A percentile compares a stretch with the other conserved stretches of the same genome.
Conservation (phyloP, 805 yeast genomes). For the Teunomyces barrocoloradensis region DNA sequence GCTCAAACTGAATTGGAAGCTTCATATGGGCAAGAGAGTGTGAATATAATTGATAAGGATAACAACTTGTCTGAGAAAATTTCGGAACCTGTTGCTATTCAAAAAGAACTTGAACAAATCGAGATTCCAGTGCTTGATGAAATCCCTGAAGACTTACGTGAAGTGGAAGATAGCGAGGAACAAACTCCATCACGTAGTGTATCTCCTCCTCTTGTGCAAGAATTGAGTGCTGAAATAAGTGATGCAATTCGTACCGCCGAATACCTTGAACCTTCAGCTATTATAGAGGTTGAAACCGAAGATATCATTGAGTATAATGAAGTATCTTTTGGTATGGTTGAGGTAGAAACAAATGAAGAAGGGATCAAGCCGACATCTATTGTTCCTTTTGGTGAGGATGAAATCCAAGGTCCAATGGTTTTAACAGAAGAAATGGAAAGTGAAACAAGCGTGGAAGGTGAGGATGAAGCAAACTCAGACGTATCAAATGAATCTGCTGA, state of each 20-base stretch:
- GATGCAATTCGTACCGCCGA: neutral
- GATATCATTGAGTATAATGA: neutral
- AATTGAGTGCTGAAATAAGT: neutral
- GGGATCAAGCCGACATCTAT: neutral
- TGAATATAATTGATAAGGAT: neutral
- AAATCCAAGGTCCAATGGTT: neutral
- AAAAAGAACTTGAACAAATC: neutral
- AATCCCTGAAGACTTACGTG: neutral
- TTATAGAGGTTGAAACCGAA: neutral
- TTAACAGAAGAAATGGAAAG: neutral
- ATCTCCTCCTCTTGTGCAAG: neutral
- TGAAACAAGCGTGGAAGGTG: neutral
- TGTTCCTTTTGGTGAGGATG: neutral
- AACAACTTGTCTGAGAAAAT: no score
- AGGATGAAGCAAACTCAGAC: neutral
- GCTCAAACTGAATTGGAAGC: no score
- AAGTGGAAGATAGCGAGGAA: neutral
- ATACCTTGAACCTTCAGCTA: neutral
- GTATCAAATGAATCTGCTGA: neutral
- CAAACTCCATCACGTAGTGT: neutral
- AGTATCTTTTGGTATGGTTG: neutral
- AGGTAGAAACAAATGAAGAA: neutral
- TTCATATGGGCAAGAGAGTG: neutral
- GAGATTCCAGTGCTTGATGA: constrained; percentile 1
- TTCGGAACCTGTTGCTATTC: neutral